phyloP scores from a whole-genome alignment of 306 rosid species.

The Ceratonia siliqua region DNA sequence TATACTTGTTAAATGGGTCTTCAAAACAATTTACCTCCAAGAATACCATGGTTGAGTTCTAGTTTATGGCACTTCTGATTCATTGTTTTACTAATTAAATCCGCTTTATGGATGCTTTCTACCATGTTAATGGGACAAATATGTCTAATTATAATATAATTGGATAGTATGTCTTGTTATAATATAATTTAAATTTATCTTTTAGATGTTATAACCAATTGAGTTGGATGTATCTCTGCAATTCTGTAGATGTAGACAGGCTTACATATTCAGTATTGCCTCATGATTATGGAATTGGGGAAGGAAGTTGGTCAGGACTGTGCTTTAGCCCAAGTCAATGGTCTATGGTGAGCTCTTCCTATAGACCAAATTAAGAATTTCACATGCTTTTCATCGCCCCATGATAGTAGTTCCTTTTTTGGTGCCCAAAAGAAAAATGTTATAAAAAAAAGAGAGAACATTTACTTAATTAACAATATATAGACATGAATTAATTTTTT shows the following conservation, averaged over 20 bases:
- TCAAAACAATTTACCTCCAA: not conserved
- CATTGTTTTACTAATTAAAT: not conserved
- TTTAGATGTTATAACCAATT: constrained; percentile 32
- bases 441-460: not conserved
- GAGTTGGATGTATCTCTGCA: constrained; percentile 25
- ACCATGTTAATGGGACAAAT: not conserved
- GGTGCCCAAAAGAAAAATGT: not conserved
- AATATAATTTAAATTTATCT: constrained; percentile 12
- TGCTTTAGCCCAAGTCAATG: constrained; percentile 80
- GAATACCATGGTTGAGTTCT: not conserved
- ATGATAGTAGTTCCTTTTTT: not conserved
- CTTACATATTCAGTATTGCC: constrained; percentile 80
- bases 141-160: not conserved
- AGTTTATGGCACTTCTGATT: not conserved
- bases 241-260: constrained; percentile 65
- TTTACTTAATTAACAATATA: not conserved
- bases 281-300: constrained; percentile 73
- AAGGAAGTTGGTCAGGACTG: constrained; percentile 92
- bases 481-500: not conserved
- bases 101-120: not conserved
- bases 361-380: constrained; percentile 3
- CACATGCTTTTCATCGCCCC: not conserved
- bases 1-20: constrained; percentile 3
- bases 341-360: constrained; percentile 59
- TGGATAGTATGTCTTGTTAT: not conserved